Percentiles rank a stretch among this genome's conserved stretches.
Conservation (phyloP, 805 yeast genomes). For the Wickerhamiella bombiphila region DNA sequence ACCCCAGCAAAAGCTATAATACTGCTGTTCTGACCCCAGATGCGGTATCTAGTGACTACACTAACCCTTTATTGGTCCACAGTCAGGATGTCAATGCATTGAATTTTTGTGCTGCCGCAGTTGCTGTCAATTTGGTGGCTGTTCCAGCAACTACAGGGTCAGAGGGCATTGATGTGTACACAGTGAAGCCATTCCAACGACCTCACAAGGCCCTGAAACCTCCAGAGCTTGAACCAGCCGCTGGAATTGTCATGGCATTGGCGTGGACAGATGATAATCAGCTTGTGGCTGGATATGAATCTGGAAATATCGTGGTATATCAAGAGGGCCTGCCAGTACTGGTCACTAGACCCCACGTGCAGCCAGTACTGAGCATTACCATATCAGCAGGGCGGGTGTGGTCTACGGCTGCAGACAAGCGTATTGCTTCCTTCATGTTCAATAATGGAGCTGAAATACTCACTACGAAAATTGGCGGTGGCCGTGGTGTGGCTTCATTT, state of each 20-base stretch:
- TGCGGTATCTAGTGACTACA: constrained; percentile 16
- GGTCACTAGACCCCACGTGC: constrained; percentile 17
- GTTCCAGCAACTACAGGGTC: constrained; percentile 56
- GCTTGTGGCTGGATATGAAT: constrained; percentile 49
- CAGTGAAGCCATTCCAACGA: constrained; percentile 20
- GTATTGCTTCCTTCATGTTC: constrained; percentile 11
- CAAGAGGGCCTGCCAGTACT: constrained; percentile 6
- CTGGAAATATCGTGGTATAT: constrained; percentile 40
- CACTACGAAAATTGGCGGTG: constrained; percentile 9
- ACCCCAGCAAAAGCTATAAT: constrained; percentile 25
- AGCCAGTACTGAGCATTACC: constrained; percentile 23
- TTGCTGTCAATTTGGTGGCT: constrained; percentile 26
- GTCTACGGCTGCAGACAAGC: constrained; percentile 23
- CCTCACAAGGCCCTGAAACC: constrained; percentile 10
- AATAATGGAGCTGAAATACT: constrained; percentile 5
- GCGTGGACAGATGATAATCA: constrained; percentile 25
- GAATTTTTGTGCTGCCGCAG: constrained; percentile 54
- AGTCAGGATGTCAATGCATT: constrained; percentile 58
- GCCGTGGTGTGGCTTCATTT: constrained; percentile 19
- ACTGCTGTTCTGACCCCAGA: constrained; percentile 17
- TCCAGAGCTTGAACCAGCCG: not conserved
- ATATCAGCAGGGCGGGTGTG: constrained; percentile 15
- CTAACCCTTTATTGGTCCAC: constrained; percentile 25
- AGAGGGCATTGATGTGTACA: constrained; percentile 48
- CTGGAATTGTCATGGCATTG: constrained; percentile 56